Base-by-base conservation (phyloP, 2,329 filamentous ascomycete species). In the Lasiodiplodia sp. region DNA sequence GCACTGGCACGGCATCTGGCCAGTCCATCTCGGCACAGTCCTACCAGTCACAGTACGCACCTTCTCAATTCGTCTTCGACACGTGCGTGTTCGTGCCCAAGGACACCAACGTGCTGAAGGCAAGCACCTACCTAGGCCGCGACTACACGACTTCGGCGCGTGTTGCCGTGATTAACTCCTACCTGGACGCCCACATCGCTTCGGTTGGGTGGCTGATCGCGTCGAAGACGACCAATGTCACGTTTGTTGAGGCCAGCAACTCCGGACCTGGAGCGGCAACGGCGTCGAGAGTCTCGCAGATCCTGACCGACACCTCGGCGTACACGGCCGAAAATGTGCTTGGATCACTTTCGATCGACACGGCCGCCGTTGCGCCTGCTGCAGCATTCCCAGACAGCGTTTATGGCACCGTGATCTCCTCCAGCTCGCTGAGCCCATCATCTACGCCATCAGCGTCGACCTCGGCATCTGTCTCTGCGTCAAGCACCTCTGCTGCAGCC, bases 401-500 rank as follows among this genome's bases (percentile, higher is more conserved):
- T 23, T 62, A 62, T 25, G 57, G 38, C 8, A 21, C 12, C 2
- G 23, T 25, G 0, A 2, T 60, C 16, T 10, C n/a, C 21, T 44
- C 38, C 37, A 62, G 57, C 38, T 49, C 38, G 2, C 63, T 68
- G 8, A 71, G 68, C 5, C 58, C n/a, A 56, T 40, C 34, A 12
- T 67, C 71, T 14, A 70, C 69, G 12, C 12, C 34, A 40, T 31
- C 57, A 14, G 21, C 12, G 18, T 6, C 23, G 3, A n/a, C 57
- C 1, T n/a, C 53, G 4, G 18, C 11, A 16, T 56, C 31, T n/a
- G 28, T 37, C n/a, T 31, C 23, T 0, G 67, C 72, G 4, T 70
- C 72, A 7, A 63, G 62, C 21, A 68, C 63, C 2, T 62, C 70
- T 31, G 60, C 73, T 14, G 69, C 73, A 0, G 68, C 73, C 12